Percentiles rank a stretch among this genome's conserved stretches.
These are phyloP conservation scores for Poa annua DNA, from an alignment of 176 grass and related monocot species.

Conservation along the genomic window DNA sequence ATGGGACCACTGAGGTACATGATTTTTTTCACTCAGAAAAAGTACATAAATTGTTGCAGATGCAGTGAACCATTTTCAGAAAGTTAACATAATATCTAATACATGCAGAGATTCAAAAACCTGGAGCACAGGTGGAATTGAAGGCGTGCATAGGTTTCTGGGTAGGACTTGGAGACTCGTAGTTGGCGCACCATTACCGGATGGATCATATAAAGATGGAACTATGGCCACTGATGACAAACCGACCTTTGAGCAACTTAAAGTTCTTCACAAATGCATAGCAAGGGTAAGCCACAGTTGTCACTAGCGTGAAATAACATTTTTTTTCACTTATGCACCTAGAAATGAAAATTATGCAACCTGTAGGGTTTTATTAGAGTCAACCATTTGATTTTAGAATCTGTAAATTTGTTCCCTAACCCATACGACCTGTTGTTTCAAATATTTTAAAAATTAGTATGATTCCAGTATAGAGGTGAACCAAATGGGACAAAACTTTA, in stretches of 20 bases:
- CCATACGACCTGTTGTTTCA: neutral
- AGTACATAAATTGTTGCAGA: neutral
- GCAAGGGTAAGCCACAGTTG: slow-evolving; percentile 62
- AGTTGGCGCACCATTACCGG: slow-evolving; percentile 66
- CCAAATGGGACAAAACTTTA: neutral
- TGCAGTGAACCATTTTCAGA: slow-evolving; percentile 20
- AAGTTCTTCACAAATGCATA: slow-evolving; percentile 89
- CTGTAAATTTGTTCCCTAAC: neutral
- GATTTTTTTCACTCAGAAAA: neutral
- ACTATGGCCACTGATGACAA: slow-evolving; percentile 55
- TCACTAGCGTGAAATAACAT: slow-evolving; percentile 1
- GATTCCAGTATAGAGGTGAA: neutral
- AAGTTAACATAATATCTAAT: slow-evolving; percentile 40
- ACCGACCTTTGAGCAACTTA: slow-evolving; percentile 81
- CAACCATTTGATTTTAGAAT: neutral
- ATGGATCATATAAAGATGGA: slow-evolving; percentile 81
- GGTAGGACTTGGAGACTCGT: slow-evolving; percentile 91
- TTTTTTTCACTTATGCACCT: neutral
- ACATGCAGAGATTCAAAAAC: slow-evolving; percentile 84
- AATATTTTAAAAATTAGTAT: slow-evolving; percentile 25
- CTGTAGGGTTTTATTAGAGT: neutral
- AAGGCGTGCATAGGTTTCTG: slow-evolving; percentile 95
- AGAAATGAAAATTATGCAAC: slow-evolving; percentile 26
- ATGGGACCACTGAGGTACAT: slow-evolving; percentile 96
- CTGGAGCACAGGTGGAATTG: slow-evolving; percentile 95